Evolutionary conservation across 306 rosid species (phyloP).

Genomic region (Pyrus bretschneideri): DNA sequence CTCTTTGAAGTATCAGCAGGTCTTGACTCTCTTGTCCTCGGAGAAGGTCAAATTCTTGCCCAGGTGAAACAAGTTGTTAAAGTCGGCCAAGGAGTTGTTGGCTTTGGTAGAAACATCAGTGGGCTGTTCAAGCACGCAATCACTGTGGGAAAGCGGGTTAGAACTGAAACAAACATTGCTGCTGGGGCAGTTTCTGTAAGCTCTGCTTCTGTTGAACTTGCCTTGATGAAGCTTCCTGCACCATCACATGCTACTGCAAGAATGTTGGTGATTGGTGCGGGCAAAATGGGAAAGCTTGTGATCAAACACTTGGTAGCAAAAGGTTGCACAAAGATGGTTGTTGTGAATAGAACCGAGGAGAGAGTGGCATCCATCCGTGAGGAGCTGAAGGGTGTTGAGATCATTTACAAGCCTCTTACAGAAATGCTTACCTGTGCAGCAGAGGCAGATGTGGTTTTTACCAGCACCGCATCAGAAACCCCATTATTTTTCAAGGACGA

Average conservation of each 20-base stretch:
- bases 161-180: constrained; percentile 94
- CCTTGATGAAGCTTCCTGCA: constrained; percentile 83
- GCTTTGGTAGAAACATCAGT: constrained; percentile 92
- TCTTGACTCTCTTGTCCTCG: constrained; percentile 95
- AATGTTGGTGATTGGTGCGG: constrained; percentile 89
- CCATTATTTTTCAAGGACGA: constrained; percentile 71
- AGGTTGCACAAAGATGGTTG: constrained; percentile 83
- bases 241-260: constrained; percentile 53
- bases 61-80: constrained; percentile 98
- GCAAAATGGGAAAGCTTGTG: constrained; percentile 98
- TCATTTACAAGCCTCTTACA: constrained; percentile 76
- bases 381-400: constrained; percentile 64
- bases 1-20: constrained; percentile 94
- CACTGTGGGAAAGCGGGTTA: constrained; percentile 93
- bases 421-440: constrained; percentile 69
- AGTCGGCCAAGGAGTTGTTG: constrained; percentile 92
- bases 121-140: constrained; percentile 97
- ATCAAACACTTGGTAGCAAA: constrained; percentile 92
- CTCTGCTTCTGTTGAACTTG: constrained; percentile 95
- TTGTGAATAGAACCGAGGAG: constrained; percentile 85
- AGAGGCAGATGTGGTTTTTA: constrained; percentile 80
- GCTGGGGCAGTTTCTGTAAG: constrained; percentile 99
- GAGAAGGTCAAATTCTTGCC: constrained; percentile 98
- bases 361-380: constrained; percentile 71
- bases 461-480: constrained; percentile 90